Percentiles rank a stretch among this genome's conserved stretches.
Evolutionary conservation across 805 yeast genomes (phyloP).

Genomic region (Saccharomycopsis capsularis): DNA sequence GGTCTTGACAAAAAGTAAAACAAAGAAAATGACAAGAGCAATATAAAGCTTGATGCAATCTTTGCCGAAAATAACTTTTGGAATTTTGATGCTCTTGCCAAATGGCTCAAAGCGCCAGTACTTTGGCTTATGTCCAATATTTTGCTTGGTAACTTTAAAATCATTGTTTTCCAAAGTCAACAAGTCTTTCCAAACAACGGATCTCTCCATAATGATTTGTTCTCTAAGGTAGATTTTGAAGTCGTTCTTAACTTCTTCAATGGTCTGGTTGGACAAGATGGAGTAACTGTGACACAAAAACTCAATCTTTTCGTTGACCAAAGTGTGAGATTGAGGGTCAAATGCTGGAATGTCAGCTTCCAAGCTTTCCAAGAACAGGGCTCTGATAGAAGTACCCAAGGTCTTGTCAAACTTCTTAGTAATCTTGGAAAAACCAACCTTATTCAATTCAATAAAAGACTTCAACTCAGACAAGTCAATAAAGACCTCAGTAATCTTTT

Average conservation of each 20-base stretch:
- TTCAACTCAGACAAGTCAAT: constrained; percentile 75
- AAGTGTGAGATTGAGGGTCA: constrained; percentile 37
- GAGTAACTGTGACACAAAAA: constrained; percentile 51
- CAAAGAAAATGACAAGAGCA: constrained; percentile 34
- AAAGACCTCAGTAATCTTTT: constrained; percentile 56
- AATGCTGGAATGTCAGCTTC: constrained; percentile 44
- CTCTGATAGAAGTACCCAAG: constrained; percentile 51
- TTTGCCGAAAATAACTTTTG: constrained; percentile 1
- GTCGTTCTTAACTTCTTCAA: constrained; percentile 40
- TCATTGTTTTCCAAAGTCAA: constrained; percentile 75
- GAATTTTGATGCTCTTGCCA: constrained; percentile 35
- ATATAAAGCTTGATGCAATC: neutral
- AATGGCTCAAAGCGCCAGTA: constrained; percentile 2
- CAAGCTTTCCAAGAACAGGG: constrained; percentile 40
- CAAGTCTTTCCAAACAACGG: constrained; percentile 97
- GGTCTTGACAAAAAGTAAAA: constrained; percentile 43
- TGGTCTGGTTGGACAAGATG: constrained; percentile 35
- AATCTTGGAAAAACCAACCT: constrained; percentile 84
- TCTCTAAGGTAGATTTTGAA: constrained; percentile 56
- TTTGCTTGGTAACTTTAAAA: constrained; percentile 7
- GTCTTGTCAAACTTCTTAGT: constrained; percentile 89
- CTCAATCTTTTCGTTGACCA: constrained; percentile 48
- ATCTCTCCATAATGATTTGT: constrained; percentile 94
- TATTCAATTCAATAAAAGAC: constrained; percentile 76
- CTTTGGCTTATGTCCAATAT: constrained; percentile 46